Base-by-base conservation (phyloP, 768 basidiomycete species). In the Pholiota microspora region DNA sequence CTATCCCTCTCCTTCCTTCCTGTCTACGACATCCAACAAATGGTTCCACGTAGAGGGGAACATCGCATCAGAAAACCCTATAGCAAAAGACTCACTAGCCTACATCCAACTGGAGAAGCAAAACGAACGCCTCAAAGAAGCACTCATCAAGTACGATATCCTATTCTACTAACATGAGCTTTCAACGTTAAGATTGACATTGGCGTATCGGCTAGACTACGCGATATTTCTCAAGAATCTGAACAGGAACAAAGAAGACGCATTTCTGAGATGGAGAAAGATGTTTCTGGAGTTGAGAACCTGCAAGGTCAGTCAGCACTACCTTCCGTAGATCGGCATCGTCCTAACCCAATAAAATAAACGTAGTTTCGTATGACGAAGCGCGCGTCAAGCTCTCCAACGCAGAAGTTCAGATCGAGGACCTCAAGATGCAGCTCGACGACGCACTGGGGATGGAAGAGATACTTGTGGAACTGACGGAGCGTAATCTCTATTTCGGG, bases 401-500 rank as follows among this genome's bases (percentile, higher is more conserved):
- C 62, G 93, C 97, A 2, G 95, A 98, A 64, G 79, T 81, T 4
- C 92, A 96, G 61, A 87, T 98, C 27, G 96, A 96, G 57, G 92
- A 96, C 54, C 83, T 99, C 56, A 98, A 98, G 68, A 64, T 84
- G 9, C 96, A 98, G 68, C 83, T 98, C 2, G 97, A 99, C 63
- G 94, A 95, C 68, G 93, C 97, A 0, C 76, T 96, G 1, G 93
- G 92, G 13, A 94, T 94, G 0, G 96, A 98, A 68, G 97, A 99
- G 56, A 89, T 99, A 82, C 82, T 98, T 12, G 93, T 97, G 18
- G 89, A 92, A 63, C 78, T 99, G 42, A 99, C 96, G 0, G 96
- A 97, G 63, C 84, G 95, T 3, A 98, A 97, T 65, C 79, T 98
- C 16, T 82, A 88, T 71, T 82, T 98, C 44, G 88, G 92, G 56